A percentile compares a stretch with the other conserved stretches of the same genome.
phyloP scores from a whole-genome alignment of 2,329 filamentous ascomycete species.

The Verticillium isaacii region DNA sequence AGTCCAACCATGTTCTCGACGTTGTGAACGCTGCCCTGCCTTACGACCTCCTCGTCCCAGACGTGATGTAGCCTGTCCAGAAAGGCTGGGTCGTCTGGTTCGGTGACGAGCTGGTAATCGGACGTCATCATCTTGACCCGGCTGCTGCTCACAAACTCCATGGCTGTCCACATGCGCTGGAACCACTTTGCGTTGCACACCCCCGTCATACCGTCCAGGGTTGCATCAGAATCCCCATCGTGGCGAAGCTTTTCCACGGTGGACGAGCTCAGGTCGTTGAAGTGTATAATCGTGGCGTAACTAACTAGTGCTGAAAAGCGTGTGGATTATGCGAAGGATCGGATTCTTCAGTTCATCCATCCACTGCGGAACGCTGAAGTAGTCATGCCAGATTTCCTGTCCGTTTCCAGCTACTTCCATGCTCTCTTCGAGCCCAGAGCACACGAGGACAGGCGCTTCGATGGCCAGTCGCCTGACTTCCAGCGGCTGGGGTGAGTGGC shows the following conservation, averaged over 20 bases:
- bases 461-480: background rate
- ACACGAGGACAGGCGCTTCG: background rate
- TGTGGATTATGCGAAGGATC: background rate
- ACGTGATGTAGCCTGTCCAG: background rate
- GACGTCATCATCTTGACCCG: background rate
- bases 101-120: background rate
- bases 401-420: background rate
- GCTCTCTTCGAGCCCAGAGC: background rate
- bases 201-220: conserved; percentile 1
- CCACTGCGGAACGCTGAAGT: conserved; percentile 4
- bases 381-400: conserved; percentile 2
- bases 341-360: background rate
- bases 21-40: background rate
- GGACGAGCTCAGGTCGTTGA: background rate
- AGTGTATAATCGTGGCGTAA: background rate
- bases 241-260: background rate
- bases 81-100: background rate
- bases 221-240: background rate
- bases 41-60: background rate
- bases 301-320: background rate
- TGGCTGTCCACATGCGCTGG: conserved; percentile 1
- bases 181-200: conserved; percentile 1
- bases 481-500: background rate
- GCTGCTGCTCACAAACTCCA: conserved; percentile 1
- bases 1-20: background rate